Base-by-base conservation (phyloP, 208 protist species). In the Trypanosomatidae sp. region DNA sequence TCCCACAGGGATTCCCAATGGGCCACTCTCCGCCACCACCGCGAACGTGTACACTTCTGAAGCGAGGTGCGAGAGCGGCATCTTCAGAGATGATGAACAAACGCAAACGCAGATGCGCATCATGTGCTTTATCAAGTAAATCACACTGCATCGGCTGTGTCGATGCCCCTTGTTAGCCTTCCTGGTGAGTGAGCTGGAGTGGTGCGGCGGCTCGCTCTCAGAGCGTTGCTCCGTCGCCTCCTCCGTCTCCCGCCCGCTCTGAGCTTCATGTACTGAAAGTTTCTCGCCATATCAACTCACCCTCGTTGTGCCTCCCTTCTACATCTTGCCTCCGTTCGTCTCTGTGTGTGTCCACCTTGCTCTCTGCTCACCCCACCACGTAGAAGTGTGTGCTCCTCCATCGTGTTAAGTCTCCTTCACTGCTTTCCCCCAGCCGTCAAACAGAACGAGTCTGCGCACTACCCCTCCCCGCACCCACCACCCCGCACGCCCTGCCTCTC, bases 391-490 rank as follows among this genome's bases (percentile, higher is more conserved):
- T 30, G 36, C 60, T 7, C 19, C 39, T 44, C 17, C 33, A 47
- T 25, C 12, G 53, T 33, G 33, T 47, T 47, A 43, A 25, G 13
- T 44, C 19, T 33, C 25, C 39, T 47, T 47, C 60, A 39, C 6
- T 39, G 30, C 39, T 65, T 25, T 64, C 33, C 33, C 22, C 59
- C 59, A 22, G 39, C 39, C 36, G n/a, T 13, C 36, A 19, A 46
- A 28, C 58, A 64, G 52, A 60, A 72, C 52, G 68, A 62, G 49
- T 62, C 58, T 62, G 52, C 43, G 12, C 52, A 43, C 58, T 19
- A 9, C 5, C 33, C 43, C 15, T 30, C 39, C 53, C 66, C 28
- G 22, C 55, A 15, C 46, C 44, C 17, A 25, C 58, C 33, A 7
- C 39, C 39, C 52, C 13, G 19, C 28, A 50, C 5, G 9, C 49